Base-by-base conservation (phyloP, 352 stramenopile genomes). In the Phytophthora sojae region DNA sequence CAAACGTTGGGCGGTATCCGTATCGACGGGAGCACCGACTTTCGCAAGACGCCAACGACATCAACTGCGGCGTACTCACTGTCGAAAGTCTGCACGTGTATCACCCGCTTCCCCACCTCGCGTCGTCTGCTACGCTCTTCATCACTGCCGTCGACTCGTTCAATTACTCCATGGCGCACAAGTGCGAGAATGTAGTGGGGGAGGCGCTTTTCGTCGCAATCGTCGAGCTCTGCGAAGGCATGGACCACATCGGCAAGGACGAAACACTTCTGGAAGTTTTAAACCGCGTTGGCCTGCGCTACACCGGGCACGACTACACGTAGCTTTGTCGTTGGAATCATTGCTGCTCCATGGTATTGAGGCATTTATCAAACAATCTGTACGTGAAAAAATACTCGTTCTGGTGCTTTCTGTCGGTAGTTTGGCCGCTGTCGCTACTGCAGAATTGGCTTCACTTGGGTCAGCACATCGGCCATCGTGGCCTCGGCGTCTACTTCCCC, bases 401-500 rank as follows among this genome's bases (percentile, higher is more conserved):
- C 17, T 49, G 35, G 12, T 44, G 35, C 14, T 14, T 42, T 12
- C 35, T 17, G 32, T 12, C 30, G 7, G 8, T 37, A 47, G 39
- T 47, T n/a, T 6, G 17, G 44, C 25, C 49, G n/a, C 19, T 58
- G 15, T 59, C 6, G 32, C 21, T 51, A 61, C 51, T 57, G 17
- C 47, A 71, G 39, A 11, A 54, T 4, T 21, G 39, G 47, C 37
- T 56, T 8, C 4, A 71, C 70, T 47, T 66, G 26, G 2, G 49
- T 39, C 9, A 70, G 53, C 5, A 74, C 64, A 37, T 74, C 64
- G n/a, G 58, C 67, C 15, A 88, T 63, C n/a, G 82, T 79, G 39
- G 85, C 76, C 17, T 72, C 56, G 12, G 59, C 39, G 30, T 57
- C 56, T 35, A 88, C 67, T 12, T 73, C 64, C 0, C 80, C 82